Conservation (phyloP, 2,329 filamentous ascomycete species). For the Fusarium buharicum region DNA sequence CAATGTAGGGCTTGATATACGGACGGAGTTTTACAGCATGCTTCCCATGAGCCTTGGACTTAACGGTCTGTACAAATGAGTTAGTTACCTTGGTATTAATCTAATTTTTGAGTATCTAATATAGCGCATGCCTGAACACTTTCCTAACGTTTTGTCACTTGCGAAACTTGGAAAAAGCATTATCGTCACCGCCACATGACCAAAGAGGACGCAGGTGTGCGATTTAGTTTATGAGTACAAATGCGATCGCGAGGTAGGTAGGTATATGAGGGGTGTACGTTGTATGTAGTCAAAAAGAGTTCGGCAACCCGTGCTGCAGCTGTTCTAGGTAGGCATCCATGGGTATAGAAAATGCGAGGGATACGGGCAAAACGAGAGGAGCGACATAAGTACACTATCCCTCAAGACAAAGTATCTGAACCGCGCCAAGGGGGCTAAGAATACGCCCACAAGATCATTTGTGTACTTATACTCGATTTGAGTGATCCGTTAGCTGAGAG, state of each 20-base stretch:
- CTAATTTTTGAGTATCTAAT: constrained; percentile 25
- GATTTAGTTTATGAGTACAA: too few species aligned
- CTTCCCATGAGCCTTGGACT: neutral
- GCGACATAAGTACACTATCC: constrained; percentile 5
- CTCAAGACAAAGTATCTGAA: neutral
- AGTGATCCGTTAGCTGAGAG: neutral
- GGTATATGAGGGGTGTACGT: too few species aligned
- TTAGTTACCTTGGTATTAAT: constrained; percentile 9
- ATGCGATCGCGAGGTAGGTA: too few species aligned
- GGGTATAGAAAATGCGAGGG: constrained; percentile 14
- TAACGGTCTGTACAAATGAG: constrained; percentile 3
- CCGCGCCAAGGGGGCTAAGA: neutral
- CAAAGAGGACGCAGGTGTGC: too few species aligned
- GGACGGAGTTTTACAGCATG: constrained; percentile 22
- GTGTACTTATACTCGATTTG: constrained; percentile 17
- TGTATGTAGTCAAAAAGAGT: neutral
- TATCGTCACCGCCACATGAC: too few species aligned
- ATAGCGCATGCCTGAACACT: constrained; percentile 9
- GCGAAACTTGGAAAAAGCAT: too few species aligned
- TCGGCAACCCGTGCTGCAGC: neutral
- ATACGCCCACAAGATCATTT: neutral
- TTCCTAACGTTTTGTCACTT: constrained; percentile 4
- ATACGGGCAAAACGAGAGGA: constrained; percentile 36
- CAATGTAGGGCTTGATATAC: constrained; percentile 5
- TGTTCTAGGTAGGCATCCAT: constrained; percentile 1